Base-by-base conservation (phyloP, 1,139 yeast genomes). In the Wickerhamiella infanticola region DNA sequence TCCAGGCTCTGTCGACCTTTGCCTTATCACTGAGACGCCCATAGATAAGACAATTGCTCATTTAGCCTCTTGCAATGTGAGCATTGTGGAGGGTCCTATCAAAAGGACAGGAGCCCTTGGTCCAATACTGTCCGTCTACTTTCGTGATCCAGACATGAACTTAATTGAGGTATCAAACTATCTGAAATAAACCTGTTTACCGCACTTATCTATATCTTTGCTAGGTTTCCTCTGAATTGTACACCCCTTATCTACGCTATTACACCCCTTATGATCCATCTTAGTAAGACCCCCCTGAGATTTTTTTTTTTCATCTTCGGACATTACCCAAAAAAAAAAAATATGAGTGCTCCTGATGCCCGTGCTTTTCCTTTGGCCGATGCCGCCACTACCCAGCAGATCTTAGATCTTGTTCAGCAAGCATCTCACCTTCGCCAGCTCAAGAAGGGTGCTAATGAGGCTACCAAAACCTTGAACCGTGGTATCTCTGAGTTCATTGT, bases 401-500 rank as follows among this genome's bases (percentile, higher is more conserved):
- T 93, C 68, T 78, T 93, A 66, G 98, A 90, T 63, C 88, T 93
- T 64, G 93, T 84, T 61, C 98, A 90, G 73, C 98, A 90, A 74
- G 85, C 97, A 53, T 88, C 94, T 62, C 88, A 84, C 73, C 79
- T 90, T 69, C 86, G 97, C 75, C 99, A 93, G 72, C 79, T 90
- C 69, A 90, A 93, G 78, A 90, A 90, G 72, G 99, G 99, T 69
- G 98, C 98, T 57, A 90, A 93, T 69, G 99, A 90, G 73, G 95
- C 98, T 61, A 93, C 98, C 73, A 90, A 93, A 77, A 90, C 98
- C 61, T 79, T 90, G 72, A 90, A 93, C 82, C 85, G 98, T 75
- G 98, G 98, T 79, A 90, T 93, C 63, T 83, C 96, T 60, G 98
- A 90, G 73, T 90, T 93, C 77, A 88, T 93, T 70, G 85, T 93